phyloP scores from a whole-genome alignment of 2,329 filamentous ascomycete species.

The Cercospora janseana region DNA sequence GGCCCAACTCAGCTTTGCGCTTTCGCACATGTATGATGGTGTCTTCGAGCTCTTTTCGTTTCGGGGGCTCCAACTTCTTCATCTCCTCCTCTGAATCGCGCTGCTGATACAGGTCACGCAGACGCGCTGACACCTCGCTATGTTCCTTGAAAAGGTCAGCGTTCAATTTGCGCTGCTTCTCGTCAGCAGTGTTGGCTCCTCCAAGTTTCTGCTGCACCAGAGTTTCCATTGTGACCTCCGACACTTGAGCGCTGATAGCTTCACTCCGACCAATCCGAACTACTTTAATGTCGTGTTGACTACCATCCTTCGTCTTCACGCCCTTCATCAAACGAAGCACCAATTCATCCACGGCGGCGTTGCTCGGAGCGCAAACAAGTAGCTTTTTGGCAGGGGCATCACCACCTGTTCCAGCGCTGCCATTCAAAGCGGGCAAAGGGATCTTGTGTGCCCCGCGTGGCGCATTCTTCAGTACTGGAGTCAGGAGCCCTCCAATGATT shows the following conservation, averaged over 20 bases:
- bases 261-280: conserved; percentile 87
- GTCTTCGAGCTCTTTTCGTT: conserved; percentile 66
- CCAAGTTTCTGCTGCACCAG: conserved; percentile 73
- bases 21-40: conserved; percentile 76
- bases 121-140: conserved; percentile 60
- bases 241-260: conserved; percentile 84
- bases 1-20: conserved; percentile 72
- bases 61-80: conserved; percentile 37
- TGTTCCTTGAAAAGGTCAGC: conserved; percentile 70
- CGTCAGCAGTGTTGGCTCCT: conserved; percentile 37
- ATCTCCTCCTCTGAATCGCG: conserved; percentile 55
- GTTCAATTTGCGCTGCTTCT: conserved; percentile 51
- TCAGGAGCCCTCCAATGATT: conserved; percentile 85
- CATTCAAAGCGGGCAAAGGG: conserved; percentile 36
- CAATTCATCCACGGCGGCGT: conserved; percentile 93
- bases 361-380: conserved; percentile 95
- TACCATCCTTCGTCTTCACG: conserved; percentile 72
- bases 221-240: conserved; percentile 90
- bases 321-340: conserved; percentile 89
- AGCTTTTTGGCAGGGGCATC: conserved; percentile 70
- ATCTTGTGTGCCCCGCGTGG: conserved; percentile 36
- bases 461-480: conserved; percentile 55
- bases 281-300: conserved; percentile 74
- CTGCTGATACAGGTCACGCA: conserved; percentile 68
- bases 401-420: conserved; percentile 25